These are phyloP conservation scores for Naematelia aurantialba DNA, from an alignment of 768 basidiomycete species.

Conservation along the genomic window DNA sequence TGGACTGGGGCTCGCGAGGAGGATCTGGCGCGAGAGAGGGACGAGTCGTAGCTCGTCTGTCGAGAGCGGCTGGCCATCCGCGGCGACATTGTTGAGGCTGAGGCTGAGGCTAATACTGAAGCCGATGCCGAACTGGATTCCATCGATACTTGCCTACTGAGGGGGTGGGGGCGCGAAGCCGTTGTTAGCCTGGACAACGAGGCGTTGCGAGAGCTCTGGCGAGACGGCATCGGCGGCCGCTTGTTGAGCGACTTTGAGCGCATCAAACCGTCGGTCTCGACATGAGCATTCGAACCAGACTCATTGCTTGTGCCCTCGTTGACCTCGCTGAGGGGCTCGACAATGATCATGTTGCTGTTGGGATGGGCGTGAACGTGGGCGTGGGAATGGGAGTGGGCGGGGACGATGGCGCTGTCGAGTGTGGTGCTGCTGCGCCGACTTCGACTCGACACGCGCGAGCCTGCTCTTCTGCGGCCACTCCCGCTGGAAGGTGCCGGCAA, in stretches of 20 bases:
- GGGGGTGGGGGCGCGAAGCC: slow-evolving; percentile 2
- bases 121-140: not conserved
- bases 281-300: not conserved
- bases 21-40: not conserved
- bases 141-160: slow-evolving; percentile 5
- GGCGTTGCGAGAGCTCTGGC: slow-evolving; percentile 3
- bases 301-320: not conserved
- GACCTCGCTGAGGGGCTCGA: not conserved
- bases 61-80: not conserved
- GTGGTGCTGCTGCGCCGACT: not conserved
- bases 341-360: not conserved
- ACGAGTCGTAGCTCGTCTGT: not conserved
- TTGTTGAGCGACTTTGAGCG: not conserved
- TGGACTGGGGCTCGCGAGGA: not conserved
- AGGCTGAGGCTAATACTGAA: not conserved
- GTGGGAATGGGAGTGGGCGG: no score
- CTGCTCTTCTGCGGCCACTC: not conserved
- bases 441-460: not conserved
- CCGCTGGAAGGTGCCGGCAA: not conserved
- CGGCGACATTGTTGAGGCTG: not conserved
- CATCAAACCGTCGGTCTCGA: not conserved
- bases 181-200: not conserved
- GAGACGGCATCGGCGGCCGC: not conserved
- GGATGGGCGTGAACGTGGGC: no score
- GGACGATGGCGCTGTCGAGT: not conserved